These are phyloP conservation scores for Coffea humblotiana DNA, from an alignment of 305 asterid genomes.

Conservation along the genomic window DNA sequence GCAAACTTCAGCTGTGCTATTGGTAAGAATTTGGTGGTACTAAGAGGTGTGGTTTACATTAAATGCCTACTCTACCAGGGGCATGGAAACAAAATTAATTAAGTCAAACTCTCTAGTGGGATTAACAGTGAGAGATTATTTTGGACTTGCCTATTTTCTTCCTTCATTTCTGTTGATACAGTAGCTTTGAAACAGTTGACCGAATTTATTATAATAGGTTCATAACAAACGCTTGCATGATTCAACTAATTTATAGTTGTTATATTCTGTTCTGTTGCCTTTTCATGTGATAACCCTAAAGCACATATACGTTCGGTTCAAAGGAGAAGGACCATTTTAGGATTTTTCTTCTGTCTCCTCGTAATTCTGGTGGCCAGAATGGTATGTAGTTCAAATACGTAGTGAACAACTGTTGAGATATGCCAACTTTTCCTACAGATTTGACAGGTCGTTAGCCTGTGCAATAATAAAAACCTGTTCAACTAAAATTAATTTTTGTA, in stretches of 20 bases:
- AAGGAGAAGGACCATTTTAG: neutral
- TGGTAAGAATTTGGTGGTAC: neutral
- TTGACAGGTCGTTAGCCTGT: too few species aligned
- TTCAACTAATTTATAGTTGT: neutral
- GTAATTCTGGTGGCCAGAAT: too few species aligned
- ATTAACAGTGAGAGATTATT: neutral
- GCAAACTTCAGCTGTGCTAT: neutral
- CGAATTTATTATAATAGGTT: neutral
- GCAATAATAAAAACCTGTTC: too few species aligned
- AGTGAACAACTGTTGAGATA: too few species aligned
- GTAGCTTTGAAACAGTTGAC: neutral
- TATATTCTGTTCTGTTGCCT: neutral
- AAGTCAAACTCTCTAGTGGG: neutral
- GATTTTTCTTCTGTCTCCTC: neutral
- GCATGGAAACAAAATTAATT: neutral
- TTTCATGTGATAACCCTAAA: neutral
- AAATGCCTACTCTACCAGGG: neutral
- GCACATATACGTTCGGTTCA: neutral
- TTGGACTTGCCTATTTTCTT: neutral
- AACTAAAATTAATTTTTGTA: too few species aligned
- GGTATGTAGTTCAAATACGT: neutral
- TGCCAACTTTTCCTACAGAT: too few species aligned
- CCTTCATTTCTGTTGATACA: neutral
- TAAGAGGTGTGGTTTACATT: neutral
- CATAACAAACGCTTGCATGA: neutral